phyloP scores from a whole-genome alignment of 2,329 filamentous ascomycete species.

The Botrytis fragariae region DNA sequence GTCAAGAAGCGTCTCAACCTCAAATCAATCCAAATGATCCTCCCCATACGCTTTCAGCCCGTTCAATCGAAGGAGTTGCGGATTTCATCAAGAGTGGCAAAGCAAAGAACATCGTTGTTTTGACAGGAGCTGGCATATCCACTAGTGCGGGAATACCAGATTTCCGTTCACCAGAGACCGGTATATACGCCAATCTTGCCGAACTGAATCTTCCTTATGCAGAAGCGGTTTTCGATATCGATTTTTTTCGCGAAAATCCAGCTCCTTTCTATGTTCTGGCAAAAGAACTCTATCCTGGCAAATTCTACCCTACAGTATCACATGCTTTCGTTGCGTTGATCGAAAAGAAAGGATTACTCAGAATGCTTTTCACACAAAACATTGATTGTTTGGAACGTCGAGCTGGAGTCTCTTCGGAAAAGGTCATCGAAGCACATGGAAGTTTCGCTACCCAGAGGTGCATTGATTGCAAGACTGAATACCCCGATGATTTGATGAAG shows the following conservation, averaged over 20 bases:
- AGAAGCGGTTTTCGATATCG: slow-evolving; percentile 92
- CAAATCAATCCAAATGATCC: slow-evolving; percentile 61
- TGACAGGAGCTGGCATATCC: slow-evolving; percentile 88
- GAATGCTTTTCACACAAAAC: slow-evolving; percentile 94
- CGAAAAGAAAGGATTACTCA: slow-evolving; percentile 71
- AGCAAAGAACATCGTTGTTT: slow-evolving; percentile 72
- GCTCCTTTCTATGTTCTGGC: slow-evolving; percentile 90
- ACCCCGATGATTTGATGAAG: slow-evolving; percentile 72
- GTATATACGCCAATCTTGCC: slow-evolving; percentile 88
- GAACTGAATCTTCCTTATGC: slow-evolving; percentile 82
- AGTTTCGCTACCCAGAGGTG: slow-evolving; percentile 91
- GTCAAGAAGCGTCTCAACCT: slow-evolving; percentile 71
- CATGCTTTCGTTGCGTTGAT: slow-evolving; percentile 87
- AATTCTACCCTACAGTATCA: slow-evolving; percentile 82
- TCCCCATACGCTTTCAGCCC: slow-evolving; percentile 63
- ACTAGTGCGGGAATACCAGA: slow-evolving; percentile 80
- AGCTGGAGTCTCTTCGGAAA: slow-evolving; percentile 77
- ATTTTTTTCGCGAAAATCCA: slow-evolving; percentile 81
- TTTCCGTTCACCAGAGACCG: slow-evolving; percentile 89
- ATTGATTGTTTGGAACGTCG: slow-evolving; percentile 91
- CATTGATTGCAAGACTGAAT: slow-evolving; percentile 77
- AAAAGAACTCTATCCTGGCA: slow-evolving; percentile 87
- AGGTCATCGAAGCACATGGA: slow-evolving; percentile 90
- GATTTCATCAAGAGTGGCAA: slow-evolving; percentile 71
- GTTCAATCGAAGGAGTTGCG: slow-evolving; percentile 73